Evolutionary conservation across 2,329 filamentous ascomycete genomes (phyloP).

Genomic region (Ilyonectria destructans): DNA sequence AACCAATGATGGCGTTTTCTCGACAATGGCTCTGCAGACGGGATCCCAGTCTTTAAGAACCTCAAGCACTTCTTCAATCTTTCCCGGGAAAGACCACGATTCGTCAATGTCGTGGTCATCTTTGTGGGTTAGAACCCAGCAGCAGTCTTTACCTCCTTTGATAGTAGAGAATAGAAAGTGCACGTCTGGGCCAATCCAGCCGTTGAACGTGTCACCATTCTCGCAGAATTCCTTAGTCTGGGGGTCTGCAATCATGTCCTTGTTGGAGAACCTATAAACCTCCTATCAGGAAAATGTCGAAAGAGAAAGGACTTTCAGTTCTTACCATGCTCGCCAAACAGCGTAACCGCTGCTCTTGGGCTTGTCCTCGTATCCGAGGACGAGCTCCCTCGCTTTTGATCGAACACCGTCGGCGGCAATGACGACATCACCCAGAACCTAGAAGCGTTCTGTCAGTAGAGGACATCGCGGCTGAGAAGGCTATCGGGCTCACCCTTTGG

Average conservation of each 20-base stretch:
- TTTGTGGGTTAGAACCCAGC: constrained; percentile 72
- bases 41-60: constrained; percentile 65
- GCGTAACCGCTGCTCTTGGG: constrained; percentile 62
- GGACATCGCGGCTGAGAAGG: neutral
- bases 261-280: constrained; percentile 53
- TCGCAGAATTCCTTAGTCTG: constrained; percentile 69
- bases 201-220: constrained; percentile 73
- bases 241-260: constrained; percentile 67
- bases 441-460: neutral
- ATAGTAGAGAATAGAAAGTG: constrained; percentile 73
- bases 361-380: constrained; percentile 29
- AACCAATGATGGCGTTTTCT: constrained; percentile 62
- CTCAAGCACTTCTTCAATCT: constrained; percentile 67
- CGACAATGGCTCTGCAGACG: constrained; percentile 60
- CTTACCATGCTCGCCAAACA: constrained; percentile 69
- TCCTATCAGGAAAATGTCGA: neutral
- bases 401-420: constrained; percentile 71
- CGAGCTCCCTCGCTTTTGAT: constrained; percentile 46
- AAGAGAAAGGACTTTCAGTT: constrained; percentile 5
- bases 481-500: neutral
- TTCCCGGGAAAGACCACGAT: constrained; percentile 67
- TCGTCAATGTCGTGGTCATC: constrained; percentile 69
- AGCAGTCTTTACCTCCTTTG: constrained; percentile 60
- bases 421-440: constrained; percentile 65
- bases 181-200: constrained; percentile 71